phyloP scores from a whole-genome alignment of 2,329 filamentous ascomycete species.

The Diaporthe velutina region DNA sequence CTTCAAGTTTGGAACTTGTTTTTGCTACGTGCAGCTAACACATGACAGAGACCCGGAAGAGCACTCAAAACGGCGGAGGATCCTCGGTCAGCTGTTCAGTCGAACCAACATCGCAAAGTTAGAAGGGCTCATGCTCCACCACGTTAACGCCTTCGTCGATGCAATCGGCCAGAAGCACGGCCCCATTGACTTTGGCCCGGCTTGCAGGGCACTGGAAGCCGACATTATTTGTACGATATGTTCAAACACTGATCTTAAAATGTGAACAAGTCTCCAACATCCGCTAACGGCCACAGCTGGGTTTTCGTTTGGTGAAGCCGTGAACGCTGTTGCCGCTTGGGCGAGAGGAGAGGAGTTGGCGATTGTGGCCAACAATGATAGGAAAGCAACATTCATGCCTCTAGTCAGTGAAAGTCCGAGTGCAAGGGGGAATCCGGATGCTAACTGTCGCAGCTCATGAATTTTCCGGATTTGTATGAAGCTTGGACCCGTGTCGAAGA shows the following conservation, averaged over 20 bases:
- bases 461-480: slow-evolving; percentile 4
- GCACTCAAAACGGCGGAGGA: slow-evolving; percentile 46
- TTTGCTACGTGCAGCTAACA: slow-evolving; percentile 25
- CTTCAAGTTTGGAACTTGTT: too few species aligned
- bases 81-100: slow-evolving; percentile 48
- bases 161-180: neutral
- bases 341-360: slow-evolving; percentile 40
- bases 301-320: slow-evolving; percentile 45
- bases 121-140: slow-evolving; percentile 44
- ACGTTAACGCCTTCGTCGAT: slow-evolving; percentile 41
- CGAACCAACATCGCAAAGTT: slow-evolving; percentile 45
- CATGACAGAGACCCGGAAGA: slow-evolving; percentile 42
- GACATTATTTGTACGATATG: slow-evolving; percentile 31
- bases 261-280: too few species aligned
- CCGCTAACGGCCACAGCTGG: slow-evolving; percentile 39
- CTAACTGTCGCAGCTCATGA: slow-evolving; percentile 7
- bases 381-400: slow-evolving; percentile 48
- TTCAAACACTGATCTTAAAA: rapidly evolving
- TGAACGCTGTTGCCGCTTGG: slow-evolving; percentile 45
- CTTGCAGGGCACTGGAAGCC: slow-evolving; percentile 33
- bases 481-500: slow-evolving; percentile 3
- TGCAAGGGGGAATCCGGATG: rapidly evolving
- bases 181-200: slow-evolving; percentile 20
- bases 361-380: slow-evolving; percentile 47
- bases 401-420: slow-evolving; percentile 39